A percentile compares a stretch with the other conserved stretches of the same genome.
phyloP scores from a whole-genome alignment of 805 yeast genomes.

The Metschnikowia kofuensis region DNA sequence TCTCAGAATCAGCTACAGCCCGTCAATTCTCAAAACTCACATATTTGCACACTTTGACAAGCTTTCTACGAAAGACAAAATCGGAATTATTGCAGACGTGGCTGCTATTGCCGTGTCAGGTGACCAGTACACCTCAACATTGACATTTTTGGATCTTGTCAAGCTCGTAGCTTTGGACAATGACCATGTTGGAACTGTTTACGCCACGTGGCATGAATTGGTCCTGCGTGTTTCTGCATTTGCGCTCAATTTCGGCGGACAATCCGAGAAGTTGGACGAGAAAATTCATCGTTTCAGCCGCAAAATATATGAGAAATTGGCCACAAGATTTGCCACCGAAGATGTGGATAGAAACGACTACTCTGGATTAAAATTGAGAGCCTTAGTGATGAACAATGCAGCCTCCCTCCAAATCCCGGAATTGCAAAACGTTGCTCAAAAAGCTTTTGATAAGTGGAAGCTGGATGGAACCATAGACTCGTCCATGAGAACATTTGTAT shows the following conservation, averaged over 20 bases:
- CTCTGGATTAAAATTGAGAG: constrained; percentile 31
- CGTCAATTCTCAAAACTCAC: constrained; percentile 36
- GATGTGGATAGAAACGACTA: constrained; percentile 22
- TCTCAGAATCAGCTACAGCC: constrained; percentile 53
- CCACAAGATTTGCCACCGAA: constrained; percentile 22
- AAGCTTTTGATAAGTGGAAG: constrained; percentile 27
- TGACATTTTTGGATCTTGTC: constrained; percentile 44
- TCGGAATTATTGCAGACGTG: constrained; percentile 54
- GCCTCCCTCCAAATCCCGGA: constrained; percentile 38
- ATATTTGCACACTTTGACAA: constrained; percentile 36
- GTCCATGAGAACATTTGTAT: constrained; percentile 42
- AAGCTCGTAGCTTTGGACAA: constrained; percentile 24
- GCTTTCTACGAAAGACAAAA: constrained; percentile 47
- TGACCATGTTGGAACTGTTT: constrained; percentile 32
- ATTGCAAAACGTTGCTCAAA: constrained; percentile 34
- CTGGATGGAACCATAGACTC: constrained; percentile 36
- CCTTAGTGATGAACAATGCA: constrained; percentile 39
- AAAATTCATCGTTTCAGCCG: constrained; percentile 27
- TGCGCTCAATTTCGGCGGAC: constrained; percentile 32
- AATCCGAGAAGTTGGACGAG: constrained; percentile 20
- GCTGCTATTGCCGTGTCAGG: constrained; percentile 50
- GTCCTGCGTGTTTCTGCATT: constrained; percentile 38
- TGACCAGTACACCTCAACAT: constrained; percentile 28
- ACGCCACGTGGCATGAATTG: constrained; percentile 56
- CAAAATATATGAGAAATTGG: constrained; percentile 30